These are phyloP conservation scores for Geotrichum ghanense DNA, from an alignment of 805 yeast species.

Conservation along the genomic window DNA sequence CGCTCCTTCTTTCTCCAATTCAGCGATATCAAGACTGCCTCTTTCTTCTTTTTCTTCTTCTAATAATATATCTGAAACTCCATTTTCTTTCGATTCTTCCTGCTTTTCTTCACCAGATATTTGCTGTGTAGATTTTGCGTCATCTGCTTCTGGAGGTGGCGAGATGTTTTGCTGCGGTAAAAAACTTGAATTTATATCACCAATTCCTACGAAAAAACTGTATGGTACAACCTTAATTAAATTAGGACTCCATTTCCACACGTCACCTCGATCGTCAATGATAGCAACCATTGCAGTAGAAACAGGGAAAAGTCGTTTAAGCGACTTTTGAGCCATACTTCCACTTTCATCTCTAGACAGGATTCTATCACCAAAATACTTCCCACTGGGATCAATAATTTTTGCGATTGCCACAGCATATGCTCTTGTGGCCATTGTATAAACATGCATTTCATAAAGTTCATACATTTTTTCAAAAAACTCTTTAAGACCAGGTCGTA, in stretches of 20 bases:
- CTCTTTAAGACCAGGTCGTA: slow-evolving; percentile 74
- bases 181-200: slow-evolving; percentile 90
- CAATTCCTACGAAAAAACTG: slow-evolving; percentile 93
- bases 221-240: slow-evolving; percentile 88
- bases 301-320: slow-evolving; percentile 84
- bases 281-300: slow-evolving; percentile 94
- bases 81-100: slow-evolving; percentile 2
- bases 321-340: slow-evolving; percentile 74
- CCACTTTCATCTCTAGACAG: slow-evolving; percentile 93
- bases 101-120: slow-evolving; percentile 1
- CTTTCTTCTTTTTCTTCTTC: slow-evolving; percentile 6
- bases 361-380: slow-evolving; percentile 81
- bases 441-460: slow-evolving; percentile 81
- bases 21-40: slow-evolving; percentile 11
- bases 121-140: slow-evolving; percentile 2
- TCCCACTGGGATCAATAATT: slow-evolving; percentile 82
- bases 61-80: too few species aligned
- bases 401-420: slow-evolving; percentile 85
- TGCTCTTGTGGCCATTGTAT: slow-evolving; percentile 95
- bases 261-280: slow-evolving; percentile 96
- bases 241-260: slow-evolving; percentile 95
- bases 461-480: slow-evolving; percentile 56
- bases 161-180: slow-evolving; percentile 55
- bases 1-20: slow-evolving; percentile 16
- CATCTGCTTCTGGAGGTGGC: slow-evolving; percentile 11